phyloP scores from a whole-genome alignment of 2,329 filamentous ascomycete species.

The Arthrobotrys sphaeroides region DNA sequence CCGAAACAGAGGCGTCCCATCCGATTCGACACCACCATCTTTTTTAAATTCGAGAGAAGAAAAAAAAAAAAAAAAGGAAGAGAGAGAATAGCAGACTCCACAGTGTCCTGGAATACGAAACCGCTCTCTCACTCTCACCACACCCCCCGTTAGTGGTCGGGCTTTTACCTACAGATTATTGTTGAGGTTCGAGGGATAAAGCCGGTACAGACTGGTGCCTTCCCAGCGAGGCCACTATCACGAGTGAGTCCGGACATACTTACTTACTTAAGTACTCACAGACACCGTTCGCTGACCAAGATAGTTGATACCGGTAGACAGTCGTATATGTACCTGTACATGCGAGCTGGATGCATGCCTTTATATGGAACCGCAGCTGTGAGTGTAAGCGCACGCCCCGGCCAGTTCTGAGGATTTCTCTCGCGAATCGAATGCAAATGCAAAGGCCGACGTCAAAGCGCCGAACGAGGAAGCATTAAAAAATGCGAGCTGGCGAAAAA shows the following conservation, averaged over 20 bases:
- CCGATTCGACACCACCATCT: slow-evolving; percentile 44
- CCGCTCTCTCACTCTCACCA: slow-evolving; percentile 12
- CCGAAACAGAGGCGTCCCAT: slow-evolving; percentile 53
- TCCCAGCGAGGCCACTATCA: slow-evolving; percentile 39
- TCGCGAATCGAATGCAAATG: slow-evolving; percentile 48
- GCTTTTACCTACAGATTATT: slow-evolving; percentile 34
- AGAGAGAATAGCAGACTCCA: too few species aligned
- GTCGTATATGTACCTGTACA: background rate
- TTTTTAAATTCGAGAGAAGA: slow-evolving; percentile 5
- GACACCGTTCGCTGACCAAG: too few species aligned
- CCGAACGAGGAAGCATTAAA: slow-evolving; percentile 21
- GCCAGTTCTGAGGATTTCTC: background rate
- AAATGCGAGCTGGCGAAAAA: slow-evolving; percentile 24
- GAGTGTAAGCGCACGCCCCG: slow-evolving; percentile 7
- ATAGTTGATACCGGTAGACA: background rate
- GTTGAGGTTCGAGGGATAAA: slow-evolving; percentile 17
- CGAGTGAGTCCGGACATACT: slow-evolving; percentile 26
- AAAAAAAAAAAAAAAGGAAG: slow-evolving; percentile 8
- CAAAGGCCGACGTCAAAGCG: slow-evolving; percentile 43
- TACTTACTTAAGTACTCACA: background rate
- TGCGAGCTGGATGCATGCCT: background rate
- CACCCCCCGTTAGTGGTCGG: slow-evolving; percentile 38
- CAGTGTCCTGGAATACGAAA: slow-evolving; percentile 37
- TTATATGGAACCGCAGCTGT: slow-evolving; percentile 38
- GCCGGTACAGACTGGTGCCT: slow-evolving; percentile 14